These are phyloP conservation scores for Castanea crenata DNA, from an alignment of 306 rosid species.

Conservation along the genomic window DNA sequence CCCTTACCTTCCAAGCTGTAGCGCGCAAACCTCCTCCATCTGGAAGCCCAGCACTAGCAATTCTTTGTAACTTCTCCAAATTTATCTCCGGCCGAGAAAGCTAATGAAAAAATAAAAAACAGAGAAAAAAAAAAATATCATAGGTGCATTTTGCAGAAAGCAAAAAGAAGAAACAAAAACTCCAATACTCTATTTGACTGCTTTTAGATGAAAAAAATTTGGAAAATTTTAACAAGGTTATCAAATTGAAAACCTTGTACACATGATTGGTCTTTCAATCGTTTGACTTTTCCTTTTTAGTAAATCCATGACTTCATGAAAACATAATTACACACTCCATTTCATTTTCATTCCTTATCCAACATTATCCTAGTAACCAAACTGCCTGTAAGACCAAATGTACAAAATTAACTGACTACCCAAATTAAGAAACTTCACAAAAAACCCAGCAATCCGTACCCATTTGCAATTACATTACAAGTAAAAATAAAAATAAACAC, in stretches of 20 bases:
- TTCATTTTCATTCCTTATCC: background rate
- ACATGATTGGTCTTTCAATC: too few species aligned
- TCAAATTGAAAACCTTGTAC: too few species aligned
- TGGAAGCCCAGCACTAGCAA: constrained; percentile 65
- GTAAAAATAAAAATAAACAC: too few species aligned
- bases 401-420: background rate
- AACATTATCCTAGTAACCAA: background rate
- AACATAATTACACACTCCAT: background rate
- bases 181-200: background rate
- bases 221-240: too few species aligned
- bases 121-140: background rate
- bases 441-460: background rate
- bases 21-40: constrained; percentile 75
- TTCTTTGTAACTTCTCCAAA: constrained; percentile 72
- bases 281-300: too few species aligned
- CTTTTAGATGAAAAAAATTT: background rate
- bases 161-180: background rate
- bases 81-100: constrained; percentile 60
- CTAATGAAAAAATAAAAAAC: constrained; percentile 19
- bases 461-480: too few species aligned
- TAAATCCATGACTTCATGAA: background rate
- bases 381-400: background rate
- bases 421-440: background rate
- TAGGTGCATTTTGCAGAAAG: background rate
- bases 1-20: constrained; percentile 67